Percentiles rank a stretch among this genome's conserved stretches.
phyloP scores from a whole-genome alignment of 352 stramenopile species.

The Phytophthora sp. region DNA sequence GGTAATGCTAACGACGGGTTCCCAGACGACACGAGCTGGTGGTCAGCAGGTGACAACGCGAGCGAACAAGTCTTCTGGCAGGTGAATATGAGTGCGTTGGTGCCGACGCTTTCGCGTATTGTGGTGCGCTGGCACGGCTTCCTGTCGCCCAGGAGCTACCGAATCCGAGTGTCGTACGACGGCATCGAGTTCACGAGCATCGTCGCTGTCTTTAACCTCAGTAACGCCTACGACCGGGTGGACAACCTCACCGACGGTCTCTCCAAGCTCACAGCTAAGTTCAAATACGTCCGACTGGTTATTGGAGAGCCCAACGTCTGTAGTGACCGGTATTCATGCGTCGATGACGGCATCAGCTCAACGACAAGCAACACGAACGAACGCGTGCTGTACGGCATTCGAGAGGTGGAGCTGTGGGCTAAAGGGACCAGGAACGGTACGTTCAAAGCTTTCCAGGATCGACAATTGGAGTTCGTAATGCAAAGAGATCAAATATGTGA shows the following conservation, averaged over 20 bases:
- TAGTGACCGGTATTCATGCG: slow-evolving; percentile 46
- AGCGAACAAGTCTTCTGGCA: slow-evolving; percentile 71
- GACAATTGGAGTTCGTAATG: slow-evolving; percentile 12
- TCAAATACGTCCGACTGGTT: slow-evolving; percentile 61
- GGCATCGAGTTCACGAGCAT: slow-evolving; percentile 72
- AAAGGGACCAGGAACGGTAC: slow-evolving; percentile 57
- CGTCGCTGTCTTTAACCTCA: slow-evolving; percentile 45
- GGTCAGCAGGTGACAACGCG: slow-evolving; percentile 61
- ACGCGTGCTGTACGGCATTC: slow-evolving; percentile 79
- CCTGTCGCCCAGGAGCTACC: slow-evolving; percentile 61
- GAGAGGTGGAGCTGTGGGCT: slow-evolving; percentile 79
- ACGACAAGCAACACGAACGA: slow-evolving; percentile 47
- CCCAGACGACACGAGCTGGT: slow-evolving; percentile 76
- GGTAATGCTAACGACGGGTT: slow-evolving; percentile 79
- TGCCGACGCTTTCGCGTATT: slow-evolving; percentile 55
- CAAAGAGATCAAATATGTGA: slow-evolving; percentile 16
- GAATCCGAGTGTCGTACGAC: slow-evolving; percentile 64
- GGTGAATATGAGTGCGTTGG: slow-evolving; percentile 66
- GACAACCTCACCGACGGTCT: slow-evolving; percentile 63
- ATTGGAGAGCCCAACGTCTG: slow-evolving; percentile 63
- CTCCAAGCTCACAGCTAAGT: slow-evolving; percentile 47
- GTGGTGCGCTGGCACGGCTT: slow-evolving; percentile 83
- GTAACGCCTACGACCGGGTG: slow-evolving; percentile 67
- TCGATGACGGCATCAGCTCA: slow-evolving; percentile 30
- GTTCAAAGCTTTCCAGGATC: not conserved